A percentile compares a stretch with the other conserved stretches of the same genome.
Conservation (phyloP, 2,329 filamentous ascomycete genomes). For the Exophiala oligosperma region DNA sequence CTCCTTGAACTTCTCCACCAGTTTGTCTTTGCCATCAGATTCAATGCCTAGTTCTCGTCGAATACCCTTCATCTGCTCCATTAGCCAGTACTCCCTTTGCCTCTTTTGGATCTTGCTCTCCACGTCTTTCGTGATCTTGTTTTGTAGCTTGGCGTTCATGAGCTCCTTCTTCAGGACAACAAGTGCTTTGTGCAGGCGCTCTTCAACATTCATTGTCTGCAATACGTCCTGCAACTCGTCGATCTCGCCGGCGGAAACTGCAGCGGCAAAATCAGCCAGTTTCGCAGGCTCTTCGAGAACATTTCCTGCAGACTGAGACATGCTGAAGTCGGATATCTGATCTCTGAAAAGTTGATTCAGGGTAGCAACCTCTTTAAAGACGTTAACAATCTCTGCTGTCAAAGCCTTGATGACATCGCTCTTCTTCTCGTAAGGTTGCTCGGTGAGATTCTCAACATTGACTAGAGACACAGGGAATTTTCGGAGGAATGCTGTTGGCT, state of each 20-base stretch:
- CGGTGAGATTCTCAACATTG: constrained; percentile 88
- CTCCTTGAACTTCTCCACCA: constrained; percentile 96
- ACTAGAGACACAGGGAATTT: constrained; percentile 92
- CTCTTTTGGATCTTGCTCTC: constrained; percentile 97
- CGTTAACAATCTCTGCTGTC: constrained; percentile 96
- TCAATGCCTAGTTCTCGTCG: constrained; percentile 93
- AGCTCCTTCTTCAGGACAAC: constrained; percentile 95
- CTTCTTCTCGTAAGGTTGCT: constrained; percentile 88
- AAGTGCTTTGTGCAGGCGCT: constrained; percentile 86
- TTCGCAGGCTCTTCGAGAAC: constrained; percentile 94
- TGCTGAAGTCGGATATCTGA: constrained; percentile 95
- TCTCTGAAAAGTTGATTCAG: constrained; percentile 95
- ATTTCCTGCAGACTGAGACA: constrained; percentile 91
- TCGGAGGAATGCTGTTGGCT: constrained; percentile 86
- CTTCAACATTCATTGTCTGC: constrained; percentile 84
- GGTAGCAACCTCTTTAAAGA: constrained; percentile 94
- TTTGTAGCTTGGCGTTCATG: constrained; percentile 95
- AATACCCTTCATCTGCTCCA: constrained; percentile 99
- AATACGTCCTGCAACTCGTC: constrained; percentile 90
- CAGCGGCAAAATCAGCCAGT: constrained; percentile 93
- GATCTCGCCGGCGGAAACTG: constrained; percentile 91
- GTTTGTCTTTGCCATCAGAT: constrained; percentile 95
- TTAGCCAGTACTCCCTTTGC: constrained; percentile 95
- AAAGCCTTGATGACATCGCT: constrained; percentile 86
- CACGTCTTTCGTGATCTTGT: constrained; percentile 96